Conservation (phyloP, 768 basidiomycete genomes). For the Calocybe cyanea region DNA sequence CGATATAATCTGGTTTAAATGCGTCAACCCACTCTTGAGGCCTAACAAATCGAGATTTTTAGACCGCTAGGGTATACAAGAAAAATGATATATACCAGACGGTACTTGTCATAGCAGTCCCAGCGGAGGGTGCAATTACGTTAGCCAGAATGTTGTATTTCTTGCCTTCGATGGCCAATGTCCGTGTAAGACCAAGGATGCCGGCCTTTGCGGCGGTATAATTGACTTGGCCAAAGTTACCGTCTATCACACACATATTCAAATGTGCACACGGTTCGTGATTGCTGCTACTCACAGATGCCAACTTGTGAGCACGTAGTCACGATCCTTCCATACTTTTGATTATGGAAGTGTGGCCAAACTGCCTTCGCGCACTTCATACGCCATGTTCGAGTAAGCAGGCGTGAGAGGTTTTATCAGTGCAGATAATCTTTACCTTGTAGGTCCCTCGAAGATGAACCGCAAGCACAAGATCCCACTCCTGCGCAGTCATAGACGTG, state of each 20-base stretch:
- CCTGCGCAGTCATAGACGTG: constrained; percentile 79
- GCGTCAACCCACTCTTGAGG: constrained; percentile 84
- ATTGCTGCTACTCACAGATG: constrained; percentile 59
- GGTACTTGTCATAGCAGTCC: constrained; percentile 89
- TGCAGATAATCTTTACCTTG: constrained; percentile 49
- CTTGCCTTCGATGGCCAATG: constrained; percentile 86
- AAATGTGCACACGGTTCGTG: background rate
- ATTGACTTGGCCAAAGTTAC: constrained; percentile 94
- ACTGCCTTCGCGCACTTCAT: constrained; percentile 83
- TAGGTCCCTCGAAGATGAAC: constrained; percentile 90
- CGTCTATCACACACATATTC: constrained; percentile 46
- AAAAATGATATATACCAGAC: constrained; percentile 48
- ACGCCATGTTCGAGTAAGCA: background rate
- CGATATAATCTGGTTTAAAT: constrained; percentile 92
- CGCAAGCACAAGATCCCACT: constrained; percentile 91
- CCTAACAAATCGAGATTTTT: constrained; percentile 30
- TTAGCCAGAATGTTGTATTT: constrained; percentile 92
- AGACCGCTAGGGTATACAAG: background rate
- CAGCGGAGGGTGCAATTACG: constrained; percentile 81
- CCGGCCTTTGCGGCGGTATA: constrained; percentile 93
- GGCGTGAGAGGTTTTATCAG: too few relatives aligned
- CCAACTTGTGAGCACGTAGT: constrained; percentile 93
- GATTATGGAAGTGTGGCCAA: constrained; percentile 96
- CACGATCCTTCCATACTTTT: constrained; percentile 93
- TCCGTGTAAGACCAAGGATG: constrained; percentile 86